Base-by-base conservation (phyloP, 495 filamentous ascomycete genomes). In the Neurospora sp. region DNA sequence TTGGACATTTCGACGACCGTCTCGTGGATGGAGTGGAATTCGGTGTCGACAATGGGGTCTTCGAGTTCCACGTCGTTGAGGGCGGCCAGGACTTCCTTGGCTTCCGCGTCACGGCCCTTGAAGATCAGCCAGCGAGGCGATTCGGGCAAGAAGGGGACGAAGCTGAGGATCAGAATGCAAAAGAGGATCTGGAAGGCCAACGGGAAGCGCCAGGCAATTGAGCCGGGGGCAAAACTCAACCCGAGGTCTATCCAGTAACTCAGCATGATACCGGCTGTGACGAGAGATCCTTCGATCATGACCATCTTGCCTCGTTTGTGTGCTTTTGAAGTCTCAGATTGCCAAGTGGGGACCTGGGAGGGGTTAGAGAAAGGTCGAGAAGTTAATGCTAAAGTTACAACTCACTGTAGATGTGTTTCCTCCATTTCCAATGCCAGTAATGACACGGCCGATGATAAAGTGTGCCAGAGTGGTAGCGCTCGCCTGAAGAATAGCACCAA, bases 171-270 rank as follows among this genome's bases (percentile, higher is more conserved):
- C 40, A 90, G 78, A 71, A 90, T 81, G 10, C 88, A 88, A 0
- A 91, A 81, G 5, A 89, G 87, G 69, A 89, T 88, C 2, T 88
- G 81, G 74, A 89, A 91, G 12, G 85, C 82, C 88, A 95, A 83
- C 0, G 92, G 91, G 74, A 93, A 92, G 38, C 92, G 84, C 92
- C 92, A 94, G 4, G 91, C 83, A 11, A 91, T 88, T 20, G 87
- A 86, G 72, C 78, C 88, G 70, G 89, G 86, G 53, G 90, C 78
- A 72, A 90, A 94, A 41, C 88, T 87, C 61, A 93, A 85, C 22
- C 87, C 92, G 68, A 92, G 91, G 73, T 90, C 89, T 68, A 94
- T 85, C 91, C 91, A 94, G 82, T 94, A 92, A 76, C 85, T 88
- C 77, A 93, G 82, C 73, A 88, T 90, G 74, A 93, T 89, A 76